These are phyloP conservation scores for Fusarium nelsonii DNA, from an alignment of 2,329 filamentous ascomycete species.

Conservation along the genomic window DNA sequence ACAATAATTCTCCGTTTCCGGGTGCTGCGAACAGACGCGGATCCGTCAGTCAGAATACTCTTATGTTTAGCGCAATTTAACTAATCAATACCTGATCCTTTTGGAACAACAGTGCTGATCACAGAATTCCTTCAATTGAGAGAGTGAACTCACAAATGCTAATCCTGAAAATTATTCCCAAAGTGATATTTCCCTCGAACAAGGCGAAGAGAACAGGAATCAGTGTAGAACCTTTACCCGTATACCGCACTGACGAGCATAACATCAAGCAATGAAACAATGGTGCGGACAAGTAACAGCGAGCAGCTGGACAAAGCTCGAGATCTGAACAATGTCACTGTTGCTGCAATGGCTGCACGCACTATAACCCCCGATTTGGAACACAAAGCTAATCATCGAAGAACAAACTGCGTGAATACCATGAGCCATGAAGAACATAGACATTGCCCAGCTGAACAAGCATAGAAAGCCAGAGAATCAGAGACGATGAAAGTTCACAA, in stretches of 20 bases:
- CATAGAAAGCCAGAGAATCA: background rate
- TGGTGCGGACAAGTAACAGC: background rate
- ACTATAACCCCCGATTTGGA: background rate
- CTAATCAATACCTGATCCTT: background rate
- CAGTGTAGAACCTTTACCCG: background rate
- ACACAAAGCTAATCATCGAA: background rate
- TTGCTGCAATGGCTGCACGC: background rate
- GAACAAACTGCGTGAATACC: background rate
- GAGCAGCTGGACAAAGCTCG: too few species aligned
- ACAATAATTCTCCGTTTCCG: background rate
- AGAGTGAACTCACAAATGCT: background rate
- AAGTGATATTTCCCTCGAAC: background rate
- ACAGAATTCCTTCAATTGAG: background rate
- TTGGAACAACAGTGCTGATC: background rate
- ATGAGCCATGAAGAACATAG: too few species aligned
- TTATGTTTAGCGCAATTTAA: background rate
- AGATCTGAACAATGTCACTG: background rate
- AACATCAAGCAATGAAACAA: background rate
- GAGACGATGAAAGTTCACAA: background rate
- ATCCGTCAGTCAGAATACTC: background rate
- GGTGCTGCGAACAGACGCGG: background rate
- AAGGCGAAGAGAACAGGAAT: background rate
- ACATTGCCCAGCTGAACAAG: background rate
- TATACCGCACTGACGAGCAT: background rate
- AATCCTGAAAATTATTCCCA: background rate